Evolutionary conservation across 352 stramenopile species (phyloP).

Genomic region (Globisporangium camurandrum): DNA sequence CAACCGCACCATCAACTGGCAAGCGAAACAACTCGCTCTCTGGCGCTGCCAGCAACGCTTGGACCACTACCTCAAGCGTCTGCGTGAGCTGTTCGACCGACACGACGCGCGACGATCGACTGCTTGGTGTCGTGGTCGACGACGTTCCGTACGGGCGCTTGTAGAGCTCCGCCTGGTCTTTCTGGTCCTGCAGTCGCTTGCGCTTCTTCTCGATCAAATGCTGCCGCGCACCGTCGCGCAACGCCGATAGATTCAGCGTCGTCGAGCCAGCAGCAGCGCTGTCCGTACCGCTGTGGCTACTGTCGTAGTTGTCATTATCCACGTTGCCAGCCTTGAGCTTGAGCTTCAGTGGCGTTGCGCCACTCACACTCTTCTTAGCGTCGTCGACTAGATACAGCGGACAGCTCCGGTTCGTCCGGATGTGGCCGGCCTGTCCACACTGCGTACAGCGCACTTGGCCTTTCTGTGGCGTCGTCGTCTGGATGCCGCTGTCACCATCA

Average conservation of each 20-base stretch:
- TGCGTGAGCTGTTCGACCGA: constrained; percentile 67
- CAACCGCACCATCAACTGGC: constrained; percentile 48
- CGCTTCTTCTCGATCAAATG: constrained; percentile 77
- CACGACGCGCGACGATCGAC: constrained; percentile 67
- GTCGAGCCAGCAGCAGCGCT: too few relatives aligned
- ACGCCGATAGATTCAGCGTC: constrained; percentile 68
- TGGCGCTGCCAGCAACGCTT: constrained; percentile 62
- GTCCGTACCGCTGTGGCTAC: too few relatives aligned
- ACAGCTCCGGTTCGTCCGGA: too few relatives aligned
- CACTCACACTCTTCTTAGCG: too few relatives aligned
- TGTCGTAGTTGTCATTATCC: too few relatives aligned
- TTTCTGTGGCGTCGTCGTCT: too few relatives aligned
- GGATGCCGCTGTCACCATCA: too few relatives aligned
- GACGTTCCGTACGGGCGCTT: constrained; percentile 79
- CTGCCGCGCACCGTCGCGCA: constrained; percentile 67
- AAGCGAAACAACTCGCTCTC: constrained; percentile 72
- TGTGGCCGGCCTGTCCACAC: too few relatives aligned
- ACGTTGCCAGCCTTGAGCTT: too few relatives aligned
- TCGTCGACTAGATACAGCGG: too few relatives aligned
- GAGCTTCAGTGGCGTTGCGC: too few relatives aligned
- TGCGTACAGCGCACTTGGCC: too few relatives aligned
- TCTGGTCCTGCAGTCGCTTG: constrained; percentile 63
- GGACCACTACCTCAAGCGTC: constrained; percentile 53
- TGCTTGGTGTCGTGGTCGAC: constrained; percentile 63
- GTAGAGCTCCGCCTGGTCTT: constrained; percentile 73